Percentiles rank a stretch among this genome's conserved stretches.
phyloP scores from a whole-genome alignment of 78 protist species.

The Dictyostelium citrinum region DNA sequence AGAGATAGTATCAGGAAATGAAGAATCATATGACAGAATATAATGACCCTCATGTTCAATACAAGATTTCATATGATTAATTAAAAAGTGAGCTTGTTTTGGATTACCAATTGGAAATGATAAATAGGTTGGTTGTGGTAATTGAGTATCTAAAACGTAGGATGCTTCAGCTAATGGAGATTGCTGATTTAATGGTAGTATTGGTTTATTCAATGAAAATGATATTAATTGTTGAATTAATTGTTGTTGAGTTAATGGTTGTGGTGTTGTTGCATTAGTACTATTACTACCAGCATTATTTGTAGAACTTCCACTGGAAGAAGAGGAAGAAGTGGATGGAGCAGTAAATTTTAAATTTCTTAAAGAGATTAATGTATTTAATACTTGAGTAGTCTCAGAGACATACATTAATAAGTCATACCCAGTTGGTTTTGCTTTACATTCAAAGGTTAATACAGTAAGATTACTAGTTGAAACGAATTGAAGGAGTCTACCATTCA shows the following conservation, averaged over 20 bases:
- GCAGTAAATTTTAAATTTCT: neutral
- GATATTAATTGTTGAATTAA: neutral
- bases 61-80: neutral
- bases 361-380: neutral
- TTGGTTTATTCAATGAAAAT: neutral
- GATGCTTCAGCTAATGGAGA: neutral
- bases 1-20: neutral
- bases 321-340: neutral
- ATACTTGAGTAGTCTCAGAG: neutral
- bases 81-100: neutral
- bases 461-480: slow-evolving; percentile 17
- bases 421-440: neutral
- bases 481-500: slow-evolving; percentile 24
- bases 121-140: neutral
- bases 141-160: neutral
- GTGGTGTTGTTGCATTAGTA: neutral
- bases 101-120: neutral
- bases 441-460: slow-evolving; percentile 29
- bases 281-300: neutral
- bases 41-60: neutral
- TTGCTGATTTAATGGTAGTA: neutral
- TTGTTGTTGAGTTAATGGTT: neutral
- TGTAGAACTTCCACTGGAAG: neutral
- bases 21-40: neutral
- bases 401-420: neutral